Percentiles rank a stretch among this genome's conserved stretches.
Evolutionary conservation across 2,329 filamentous ascomycete genomes (phyloP).

Genomic region (Exophiala oligosperma): DNA sequence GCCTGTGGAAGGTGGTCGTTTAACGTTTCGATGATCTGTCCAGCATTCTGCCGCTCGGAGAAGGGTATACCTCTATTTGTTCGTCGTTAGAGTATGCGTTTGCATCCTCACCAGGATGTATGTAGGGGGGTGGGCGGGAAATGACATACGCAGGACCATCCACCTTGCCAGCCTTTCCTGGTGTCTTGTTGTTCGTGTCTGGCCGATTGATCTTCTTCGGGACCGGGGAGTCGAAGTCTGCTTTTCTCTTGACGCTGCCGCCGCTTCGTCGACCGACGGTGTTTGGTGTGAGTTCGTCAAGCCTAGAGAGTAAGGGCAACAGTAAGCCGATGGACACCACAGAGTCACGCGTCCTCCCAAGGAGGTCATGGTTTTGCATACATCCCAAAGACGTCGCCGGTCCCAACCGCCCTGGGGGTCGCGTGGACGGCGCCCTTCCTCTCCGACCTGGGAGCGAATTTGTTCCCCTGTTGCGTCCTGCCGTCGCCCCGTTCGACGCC

Average conservation of each 20-base stretch:
- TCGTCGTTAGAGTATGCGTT: too few species aligned
- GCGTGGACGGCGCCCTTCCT: slow-evolving; percentile 57
- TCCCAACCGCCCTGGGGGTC: slow-evolving; percentile 60
- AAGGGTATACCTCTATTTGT: slow-evolving; percentile 62
- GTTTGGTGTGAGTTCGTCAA: slow-evolving; percentile 68
- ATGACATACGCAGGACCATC: slow-evolving; percentile 14
- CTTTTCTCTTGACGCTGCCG: slow-evolving; percentile 54
- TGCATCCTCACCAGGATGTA: too few species aligned
- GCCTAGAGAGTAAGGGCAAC: slow-evolving; percentile 39
- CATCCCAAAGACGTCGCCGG: slow-evolving; percentile 80
- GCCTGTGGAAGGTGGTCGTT: slow-evolving; percentile 71
- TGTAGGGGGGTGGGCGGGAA: background rate
- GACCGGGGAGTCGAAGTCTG: slow-evolving; percentile 49
- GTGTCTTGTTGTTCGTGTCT: slow-evolving; percentile 36
- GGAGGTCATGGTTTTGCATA: slow-evolving; percentile 34
- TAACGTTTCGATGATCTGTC: slow-evolving; percentile 78
- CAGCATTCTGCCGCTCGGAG: slow-evolving; percentile 72
- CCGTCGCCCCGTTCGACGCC: slow-evolving; percentile 70
- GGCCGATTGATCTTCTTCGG: slow-evolving; percentile 44
- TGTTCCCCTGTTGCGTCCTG: slow-evolving; percentile 61
- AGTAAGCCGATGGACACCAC: too few species aligned
- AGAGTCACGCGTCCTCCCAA: too few species aligned
- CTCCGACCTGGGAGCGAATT: slow-evolving; percentile 58
- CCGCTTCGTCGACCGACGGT: slow-evolving; percentile 50
- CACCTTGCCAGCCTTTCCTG: slow-evolving; percentile 9